phyloP scores from a whole-genome alignment of 176 grass and related monocot species.

The Phoenix dactylifera region DNA sequence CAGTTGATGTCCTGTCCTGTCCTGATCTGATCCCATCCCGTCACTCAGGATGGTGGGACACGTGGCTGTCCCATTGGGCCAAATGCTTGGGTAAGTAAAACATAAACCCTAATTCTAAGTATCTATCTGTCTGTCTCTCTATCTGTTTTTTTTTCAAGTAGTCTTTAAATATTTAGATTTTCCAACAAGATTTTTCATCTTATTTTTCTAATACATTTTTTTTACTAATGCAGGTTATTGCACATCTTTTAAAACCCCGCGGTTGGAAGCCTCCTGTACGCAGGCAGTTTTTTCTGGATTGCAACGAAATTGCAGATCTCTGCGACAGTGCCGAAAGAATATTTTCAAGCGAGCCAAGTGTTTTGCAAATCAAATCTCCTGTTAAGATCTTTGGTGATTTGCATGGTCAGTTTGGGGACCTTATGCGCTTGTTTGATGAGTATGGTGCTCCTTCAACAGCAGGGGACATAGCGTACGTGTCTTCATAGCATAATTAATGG shows the following conservation, averaged over 20 bases:
- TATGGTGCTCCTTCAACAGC: slow-evolving; percentile 98
- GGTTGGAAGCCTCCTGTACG: slow-evolving; percentile 98
- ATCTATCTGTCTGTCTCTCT: no score
- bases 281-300: slow-evolving; percentile 94
- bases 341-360: slow-evolving; percentile 85
- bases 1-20: no score
- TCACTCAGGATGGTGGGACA: no score
- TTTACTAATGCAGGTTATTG: slow-evolving; percentile 50
- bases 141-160: no score
- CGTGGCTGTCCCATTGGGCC: no score
- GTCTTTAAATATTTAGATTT: no score
- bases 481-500: background rate
- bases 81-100: no score
- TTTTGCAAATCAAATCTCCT: slow-evolving; percentile 89
- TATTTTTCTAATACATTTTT: no score
- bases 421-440: slow-evolving; percentile 97
- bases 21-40: no score
- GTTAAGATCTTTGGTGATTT: slow-evolving; percentile 99
- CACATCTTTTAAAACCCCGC: slow-evolving; percentile 89
- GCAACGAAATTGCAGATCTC: slow-evolving; percentile 98
- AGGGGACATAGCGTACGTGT: slow-evolving; percentile 89
- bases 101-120: no score
- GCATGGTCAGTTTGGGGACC: slow-evolving; percentile 98
- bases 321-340: slow-evolving; percentile 91
- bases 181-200: no score